These are phyloP conservation scores for Cyclotella sp. DNA, from an alignment of 108 stramenopile genomes.

Conservation along the genomic window DNA sequence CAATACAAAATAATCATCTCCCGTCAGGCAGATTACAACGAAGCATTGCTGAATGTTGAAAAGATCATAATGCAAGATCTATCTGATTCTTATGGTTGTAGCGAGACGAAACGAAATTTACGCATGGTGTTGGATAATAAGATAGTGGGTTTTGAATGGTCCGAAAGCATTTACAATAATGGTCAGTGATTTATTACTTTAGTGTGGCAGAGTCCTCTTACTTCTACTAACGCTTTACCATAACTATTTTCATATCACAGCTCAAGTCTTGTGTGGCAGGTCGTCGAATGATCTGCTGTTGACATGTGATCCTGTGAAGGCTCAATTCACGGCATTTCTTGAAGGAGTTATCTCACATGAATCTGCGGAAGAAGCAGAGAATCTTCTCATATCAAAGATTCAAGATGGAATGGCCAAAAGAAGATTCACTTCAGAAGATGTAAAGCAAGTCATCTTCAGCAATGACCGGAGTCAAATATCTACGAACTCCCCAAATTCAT, in stretches of 20 bases:
- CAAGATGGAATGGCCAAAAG: slow-evolving; percentile 3
- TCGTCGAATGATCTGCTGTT: background rate
- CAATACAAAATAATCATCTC: background rate
- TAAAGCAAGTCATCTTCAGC: slow-evolving; percentile 3
- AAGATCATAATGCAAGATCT: slow-evolving; percentile 4
- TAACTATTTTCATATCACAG: background rate
- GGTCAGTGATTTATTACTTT: background rate
- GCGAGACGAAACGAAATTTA: background rate
- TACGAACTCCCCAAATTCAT: background rate
- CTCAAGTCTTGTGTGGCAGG: background rate
- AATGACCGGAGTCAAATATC: background rate
- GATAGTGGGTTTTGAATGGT: background rate
- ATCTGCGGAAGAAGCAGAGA: background rate
- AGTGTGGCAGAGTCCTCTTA: no score
- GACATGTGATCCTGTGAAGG: background rate
- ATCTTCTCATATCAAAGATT: background rate
- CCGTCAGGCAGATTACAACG: background rate
- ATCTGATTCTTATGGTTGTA: background rate
- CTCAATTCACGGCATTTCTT: slow-evolving; percentile 9
- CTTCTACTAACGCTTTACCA: no score
- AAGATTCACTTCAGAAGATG: slow-evolving; percentile 1
- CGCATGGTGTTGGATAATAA: background rate
- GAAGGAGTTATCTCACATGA: background rate
- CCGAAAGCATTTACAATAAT: background rate
- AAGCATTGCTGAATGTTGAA: background rate